phyloP scores from a whole-genome alignment of 495 filamentous ascomycete genomes.

The Cercophora newfieldiana region DNA sequence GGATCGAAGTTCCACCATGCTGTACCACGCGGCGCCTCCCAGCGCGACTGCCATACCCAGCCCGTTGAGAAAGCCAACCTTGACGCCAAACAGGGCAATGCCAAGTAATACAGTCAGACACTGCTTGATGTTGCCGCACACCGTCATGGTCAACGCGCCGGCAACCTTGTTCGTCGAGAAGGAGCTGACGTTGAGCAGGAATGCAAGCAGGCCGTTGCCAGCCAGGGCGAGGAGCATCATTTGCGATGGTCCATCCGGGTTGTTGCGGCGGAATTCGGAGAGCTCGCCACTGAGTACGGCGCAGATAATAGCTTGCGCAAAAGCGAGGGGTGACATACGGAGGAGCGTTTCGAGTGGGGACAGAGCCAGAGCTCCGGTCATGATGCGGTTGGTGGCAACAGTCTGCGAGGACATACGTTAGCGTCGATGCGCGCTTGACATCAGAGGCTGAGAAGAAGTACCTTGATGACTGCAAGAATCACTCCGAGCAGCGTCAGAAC shows the following conservation, averaged over 20 bases:
- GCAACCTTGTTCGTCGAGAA: slow-evolving; percentile 59
- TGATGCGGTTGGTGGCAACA: slow-evolving; percentile 56
- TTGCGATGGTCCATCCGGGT: slow-evolving; percentile 20
- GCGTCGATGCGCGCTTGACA: background rate
- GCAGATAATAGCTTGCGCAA: slow-evolving; percentile 50
- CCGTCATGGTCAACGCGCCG: slow-evolving; percentile 58
- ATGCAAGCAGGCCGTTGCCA: slow-evolving; percentile 53
- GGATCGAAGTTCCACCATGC: slow-evolving; percentile 39
- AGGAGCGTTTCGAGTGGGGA: slow-evolving; percentile 54
- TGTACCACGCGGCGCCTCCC: slow-evolving; percentile 50
- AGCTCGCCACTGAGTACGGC: slow-evolving; percentile 52
- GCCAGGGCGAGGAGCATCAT: slow-evolving; percentile 32
- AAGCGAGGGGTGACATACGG: slow-evolving; percentile 57
- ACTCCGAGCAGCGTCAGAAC: slow-evolving; percentile 55
- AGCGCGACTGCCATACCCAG: slow-evolving; percentile 48
- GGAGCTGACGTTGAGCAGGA: slow-evolving; percentile 54
- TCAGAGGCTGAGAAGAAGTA: background rate
- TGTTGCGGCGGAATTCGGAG: slow-evolving; percentile 20
- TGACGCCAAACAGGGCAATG: slow-evolving; percentile 52
- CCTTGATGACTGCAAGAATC: slow-evolving; percentile 54
- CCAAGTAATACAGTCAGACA: slow-evolving; percentile 57
- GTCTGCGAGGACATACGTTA: slow-evolving; percentile 31
- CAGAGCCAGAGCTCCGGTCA: slow-evolving; percentile 53
- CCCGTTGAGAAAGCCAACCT: slow-evolving; percentile 47
- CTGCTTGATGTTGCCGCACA: slow-evolving; percentile 61